Base-by-base conservation (phyloP, 108 stramenopile genomes). In the Nannochloropsis salina region DNA sequence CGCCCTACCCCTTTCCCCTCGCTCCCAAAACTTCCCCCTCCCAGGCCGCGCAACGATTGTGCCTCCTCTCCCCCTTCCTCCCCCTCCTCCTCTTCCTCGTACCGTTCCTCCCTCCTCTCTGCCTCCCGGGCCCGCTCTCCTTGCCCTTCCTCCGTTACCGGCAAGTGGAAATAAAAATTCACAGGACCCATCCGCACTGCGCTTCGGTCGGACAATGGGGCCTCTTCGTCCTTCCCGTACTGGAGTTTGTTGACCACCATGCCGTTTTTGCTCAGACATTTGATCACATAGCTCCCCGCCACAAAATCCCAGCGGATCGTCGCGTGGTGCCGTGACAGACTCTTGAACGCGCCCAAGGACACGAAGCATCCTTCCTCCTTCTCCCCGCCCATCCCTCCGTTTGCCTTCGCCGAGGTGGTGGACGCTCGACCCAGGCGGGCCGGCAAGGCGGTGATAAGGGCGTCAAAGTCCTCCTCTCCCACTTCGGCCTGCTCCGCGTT, bases 381-480 rank as follows among this genome's bases (percentile, higher is more conserved):
- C 61, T n/a, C 61, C 61, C n/a, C 61, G 20, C 61, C 61, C n/a
- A n/a, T 3, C 61, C n/a, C n/a, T 8, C 61, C 61, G 4, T 8
- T n/a, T 3, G 20, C 61, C 5, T 74, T n/a, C 2, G 15, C 61
- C 3, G 20, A 4, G 4, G 4, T 74, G 6, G 8, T 0, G 20
- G 3, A 2, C 4, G 61, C 20, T n/a, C 61, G 61, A n/a, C 61
- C 61, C 3, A 74, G 61, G 61, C 61, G 61, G 4, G 61, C 61
- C 20, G 61, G 61, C 6, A 74, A 8, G 4, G 61, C 61, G n/a
- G 61, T 74, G 61, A 74, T 74, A n/a, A 74, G 15, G 61, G 61
- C 61, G 61, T 74, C 61, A n/a, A 74, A 74, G n/a, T 74, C 61
- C n/a, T 74, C 61, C n/a, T 74, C 61, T 1, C 61, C 61, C n/a